Evolutionary conservation across 2,329 filamentous ascomycete genomes (phyloP), one percentile per base, ranked within the genome.

Genomic region (Blastomyces parvus): DNA sequence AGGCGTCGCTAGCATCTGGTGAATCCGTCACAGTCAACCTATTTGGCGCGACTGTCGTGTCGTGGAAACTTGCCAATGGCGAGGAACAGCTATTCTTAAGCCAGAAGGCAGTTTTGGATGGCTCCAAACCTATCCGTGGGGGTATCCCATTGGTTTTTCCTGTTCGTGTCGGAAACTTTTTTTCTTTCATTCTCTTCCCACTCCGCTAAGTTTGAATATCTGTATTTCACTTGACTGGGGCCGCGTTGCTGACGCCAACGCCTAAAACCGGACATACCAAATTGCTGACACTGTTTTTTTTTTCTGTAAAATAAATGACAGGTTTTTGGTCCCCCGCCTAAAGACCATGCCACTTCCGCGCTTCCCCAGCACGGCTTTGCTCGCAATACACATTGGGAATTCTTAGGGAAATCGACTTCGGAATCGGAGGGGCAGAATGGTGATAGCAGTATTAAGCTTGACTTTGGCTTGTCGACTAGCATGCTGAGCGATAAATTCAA

Each of bases 291-390:
- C 13, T 46, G 3, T 36, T 62, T 25, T 44, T 17, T 46, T 17
- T 22, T 57, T 14, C 17, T 9, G 14, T 62, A 8, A 46, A 50
- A 27, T 33, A n/a, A 46, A 46, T 40, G n/a, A 46, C 65, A 77
- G 91, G 86, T 92, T 74, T 99, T 99, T 74, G 94, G 94, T 38
- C 88, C 88, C 50, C 85, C 88, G 14, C 87, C 89, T 61, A 82
- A 87, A 68, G 87, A 92, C 75, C 85, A 88, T 68, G 83, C 88
- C n/a, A 94, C 91, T 36, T 85, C 85, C 60, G 80, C 84, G 67
- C 88, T 99, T 33, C 88, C 92, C 3, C 92, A 97, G 78, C 94
- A 97, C 79, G 94, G 94, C 69, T 96, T 99, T 77, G 94, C 93
- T 48, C 90, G 94, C 70, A 92, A 85, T 72, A 89, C 88, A 56